Evolutionary conservation across 805 yeast species (phyloP).

Genomic region (Wickerhamiella sergipiensis): DNA sequence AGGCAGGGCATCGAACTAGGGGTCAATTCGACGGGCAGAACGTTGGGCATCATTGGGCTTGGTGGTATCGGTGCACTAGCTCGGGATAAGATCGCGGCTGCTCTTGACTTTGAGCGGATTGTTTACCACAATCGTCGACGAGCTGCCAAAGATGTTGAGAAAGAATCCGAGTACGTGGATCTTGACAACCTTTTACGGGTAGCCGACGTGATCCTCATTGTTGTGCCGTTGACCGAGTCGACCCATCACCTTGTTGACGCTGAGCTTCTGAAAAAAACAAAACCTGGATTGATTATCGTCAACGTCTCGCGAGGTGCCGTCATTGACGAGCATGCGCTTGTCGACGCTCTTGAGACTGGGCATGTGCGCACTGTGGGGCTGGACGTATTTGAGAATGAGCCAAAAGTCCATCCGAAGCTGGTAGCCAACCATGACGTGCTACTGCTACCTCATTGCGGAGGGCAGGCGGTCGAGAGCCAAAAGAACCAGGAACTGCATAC

Average conservation of each 20-base stretch:
- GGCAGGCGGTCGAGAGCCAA: constrained; percentile 31
- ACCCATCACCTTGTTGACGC: constrained; percentile 38
- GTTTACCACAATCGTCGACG: constrained; percentile 39
- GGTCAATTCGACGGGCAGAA: constrained; percentile 35
- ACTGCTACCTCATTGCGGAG: constrained; percentile 44
- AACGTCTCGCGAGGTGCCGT: constrained; percentile 53
- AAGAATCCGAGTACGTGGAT: constrained; percentile 30
- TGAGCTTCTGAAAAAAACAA: constrained; percentile 34
- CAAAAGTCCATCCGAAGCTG: constrained; percentile 36
- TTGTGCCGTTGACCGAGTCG: constrained; percentile 38
- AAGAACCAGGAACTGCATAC: constrained; percentile 69
- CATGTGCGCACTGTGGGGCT: constrained; percentile 40
- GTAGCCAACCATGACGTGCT: constrained; percentile 32
- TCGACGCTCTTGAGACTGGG: constrained; percentile 34
- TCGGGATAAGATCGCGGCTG: constrained; percentile 34
- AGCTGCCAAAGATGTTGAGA: constrained; percentile 34
- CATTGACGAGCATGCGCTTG: constrained; percentile 39
- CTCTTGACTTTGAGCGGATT: constrained; percentile 36
- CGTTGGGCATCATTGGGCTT: constrained; percentile 46
- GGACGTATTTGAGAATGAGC: constrained; percentile 49
- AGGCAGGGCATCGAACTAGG: constrained; percentile 32
- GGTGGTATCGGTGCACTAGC: constrained; percentile 51
- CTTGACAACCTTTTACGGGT: constrained; percentile 36
- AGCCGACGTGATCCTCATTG: constrained; percentile 36
- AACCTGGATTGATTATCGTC: constrained; percentile 39